These are phyloP conservation scores for Dryas alaskensis DNA, from an alignment of 306 rosid species.

Conservation along the genomic window DNA sequence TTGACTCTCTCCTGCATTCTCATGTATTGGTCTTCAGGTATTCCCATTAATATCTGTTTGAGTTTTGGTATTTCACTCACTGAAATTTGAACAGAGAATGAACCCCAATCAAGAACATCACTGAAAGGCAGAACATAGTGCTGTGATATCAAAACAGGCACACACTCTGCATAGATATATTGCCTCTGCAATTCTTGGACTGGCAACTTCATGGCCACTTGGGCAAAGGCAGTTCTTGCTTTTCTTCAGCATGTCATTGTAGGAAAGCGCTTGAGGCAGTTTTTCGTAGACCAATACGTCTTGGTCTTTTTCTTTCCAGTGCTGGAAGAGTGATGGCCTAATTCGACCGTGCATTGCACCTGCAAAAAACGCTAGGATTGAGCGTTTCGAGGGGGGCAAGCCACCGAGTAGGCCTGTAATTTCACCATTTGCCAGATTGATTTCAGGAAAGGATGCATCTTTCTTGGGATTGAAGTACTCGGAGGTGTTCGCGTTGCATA, in stretches of 20 bases:
- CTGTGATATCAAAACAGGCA: slow-evolving; percentile 58
- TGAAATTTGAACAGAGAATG: slow-evolving; percentile 43
- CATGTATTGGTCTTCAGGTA: slow-evolving; percentile 39
- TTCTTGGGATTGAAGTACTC: slow-evolving; percentile 63
- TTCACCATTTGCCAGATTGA: slow-evolving; percentile 44
- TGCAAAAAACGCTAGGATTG: slow-evolving; percentile 51
- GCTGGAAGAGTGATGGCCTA: slow-evolving; percentile 45
- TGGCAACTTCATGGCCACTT: slow-evolving; percentile 62
- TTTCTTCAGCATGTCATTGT: slow-evolving; percentile 43
- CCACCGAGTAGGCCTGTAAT: slow-evolving; percentile 37
- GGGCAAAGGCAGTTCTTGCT: slow-evolving; percentile 61
- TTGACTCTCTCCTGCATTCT: slow-evolving; percentile 44
- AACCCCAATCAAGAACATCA: slow-evolving; percentile 56
- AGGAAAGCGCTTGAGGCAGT: slow-evolving; percentile 42
- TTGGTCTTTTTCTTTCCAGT: slow-evolving; percentile 47
- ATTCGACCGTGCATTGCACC: slow-evolving; percentile 48
- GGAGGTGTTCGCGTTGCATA: slow-evolving; percentile 54
- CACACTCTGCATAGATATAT: slow-evolving; percentile 58
- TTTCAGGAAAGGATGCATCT: slow-evolving; percentile 68
- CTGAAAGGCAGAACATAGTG: slow-evolving; percentile 54
- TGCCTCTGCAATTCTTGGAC: slow-evolving; percentile 59
- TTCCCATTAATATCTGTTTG: slow-evolving; percentile 45
- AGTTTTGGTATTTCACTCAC: slow-evolving; percentile 46
- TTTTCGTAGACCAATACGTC: slow-evolving; percentile 42
- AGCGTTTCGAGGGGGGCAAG: slow-evolving; percentile 27